Base-by-base conservation (phyloP, 139 green algal species). In the Choricystis sp. region DNA sequence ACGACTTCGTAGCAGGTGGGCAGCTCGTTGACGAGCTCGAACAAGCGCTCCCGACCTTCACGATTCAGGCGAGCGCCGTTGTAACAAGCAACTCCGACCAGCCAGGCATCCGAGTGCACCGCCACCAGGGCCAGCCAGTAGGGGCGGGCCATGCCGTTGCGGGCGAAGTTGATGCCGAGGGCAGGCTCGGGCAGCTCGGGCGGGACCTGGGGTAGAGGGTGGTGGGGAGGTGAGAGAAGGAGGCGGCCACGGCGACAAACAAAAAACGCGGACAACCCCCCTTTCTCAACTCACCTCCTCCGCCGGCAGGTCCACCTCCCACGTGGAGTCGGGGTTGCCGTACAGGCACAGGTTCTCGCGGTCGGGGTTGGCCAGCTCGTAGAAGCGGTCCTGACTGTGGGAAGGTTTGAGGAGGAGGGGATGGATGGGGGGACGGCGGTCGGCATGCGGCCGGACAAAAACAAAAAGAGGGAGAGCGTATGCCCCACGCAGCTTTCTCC, bases 321-420 rank as follows among this genome's bases (percentile, higher is more conserved):
- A 99, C 1, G 29, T 77, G 0, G 85, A 85, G 60, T 95, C 86
- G 1, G 77, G 67, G 23, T 89, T 77, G 25, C 83, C 91, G 72
- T 97, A 98, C 20, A 99, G 74, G 69, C 89, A 99, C 27, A 98
- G 74, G 73, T 99, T 99, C n/a, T 98, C 93, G 29, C 78, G 80
- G 30, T 94, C 83, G 3, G 93, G 91, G 58, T 95, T 82, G 57
- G 80, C 89, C 1, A 77, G 57, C 2, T 77, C 65, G 61, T 86
- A 94, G 9, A 97, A 85, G 16, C 76, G 72, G 21, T 93, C 83
- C n/a, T 81, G 67, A 31, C 68, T 74, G 68, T 63, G 25, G 40
- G 40, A 16, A 16, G 16, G 40, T 52, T 9, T 9, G 9, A 16
- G 40, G 26, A 24, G 61, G 19, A 3, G n/a, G 29, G 27, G 26